Conservation (phyloP, 306 rosid species). For the Begonia loranthoides region DNA sequence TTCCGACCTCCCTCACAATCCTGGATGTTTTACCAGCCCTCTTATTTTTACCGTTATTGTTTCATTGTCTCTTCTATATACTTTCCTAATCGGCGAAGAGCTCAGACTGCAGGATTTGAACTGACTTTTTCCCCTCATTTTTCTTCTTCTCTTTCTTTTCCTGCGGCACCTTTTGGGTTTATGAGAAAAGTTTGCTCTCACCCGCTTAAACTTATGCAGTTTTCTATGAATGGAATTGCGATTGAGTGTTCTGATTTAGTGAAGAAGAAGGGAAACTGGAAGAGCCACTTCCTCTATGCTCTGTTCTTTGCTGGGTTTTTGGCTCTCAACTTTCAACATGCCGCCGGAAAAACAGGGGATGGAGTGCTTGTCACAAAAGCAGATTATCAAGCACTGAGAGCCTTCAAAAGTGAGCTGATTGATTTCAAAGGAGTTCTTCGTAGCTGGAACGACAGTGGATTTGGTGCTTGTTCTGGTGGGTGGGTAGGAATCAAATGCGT, state of each 20-base stretch:
- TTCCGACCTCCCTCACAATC: neutral
- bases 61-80: slow-evolving; percentile 3
- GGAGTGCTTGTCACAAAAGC: slow-evolving; percentile 43
- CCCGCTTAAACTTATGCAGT: slow-evolving; percentile 13
- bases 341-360: slow-evolving; percentile 38
- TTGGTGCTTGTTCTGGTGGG: slow-evolving; percentile 74
- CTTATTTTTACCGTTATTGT: neutral
- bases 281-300: neutral
- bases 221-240: slow-evolving; percentile 3
- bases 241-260: slow-evolving; percentile 1
- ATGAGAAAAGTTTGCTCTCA: slow-evolving; percentile 6
- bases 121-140: neutral
- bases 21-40: neutral
- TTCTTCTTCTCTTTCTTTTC: neutral
- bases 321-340: slow-evolving; percentile 15
- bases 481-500: slow-evolving; percentile 93
- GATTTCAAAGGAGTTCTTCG: slow-evolving; percentile 50
- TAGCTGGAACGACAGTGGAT: slow-evolving; percentile 76
- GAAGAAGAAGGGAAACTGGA: slow-evolving; percentile 4
- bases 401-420: slow-evolving; percentile 45
- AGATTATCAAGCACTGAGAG: slow-evolving; percentile 54
- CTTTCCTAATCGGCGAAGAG: neutral
- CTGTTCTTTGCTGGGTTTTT: slow-evolving; percentile 9
- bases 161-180: neutral
- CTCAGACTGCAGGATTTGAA: neutral